Evolutionary conservation across 805 yeast genomes (phyloP).

Genomic region (Ogataea naganishii): DNA sequence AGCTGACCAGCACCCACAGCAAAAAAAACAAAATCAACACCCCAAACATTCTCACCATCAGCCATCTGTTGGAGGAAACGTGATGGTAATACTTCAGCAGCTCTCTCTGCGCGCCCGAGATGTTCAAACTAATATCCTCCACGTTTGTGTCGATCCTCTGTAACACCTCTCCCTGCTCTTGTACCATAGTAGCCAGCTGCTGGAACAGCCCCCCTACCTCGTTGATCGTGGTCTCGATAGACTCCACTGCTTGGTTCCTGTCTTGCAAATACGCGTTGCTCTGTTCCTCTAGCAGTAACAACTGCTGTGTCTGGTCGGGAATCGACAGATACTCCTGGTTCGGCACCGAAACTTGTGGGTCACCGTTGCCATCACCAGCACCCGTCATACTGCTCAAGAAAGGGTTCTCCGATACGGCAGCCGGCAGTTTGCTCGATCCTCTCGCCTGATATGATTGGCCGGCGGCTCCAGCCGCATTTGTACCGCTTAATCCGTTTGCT

Average conservation of each 20-base stretch:
- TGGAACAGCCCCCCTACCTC: constrained; percentile 93
- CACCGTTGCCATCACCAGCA: constrained; percentile 10
- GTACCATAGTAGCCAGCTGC: constrained; percentile 95
- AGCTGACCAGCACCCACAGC: constrained; percentile 73
- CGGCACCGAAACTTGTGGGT: constrained; percentile 15
- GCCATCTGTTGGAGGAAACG: constrained; percentile 86
- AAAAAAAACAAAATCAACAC: constrained; percentile 69
- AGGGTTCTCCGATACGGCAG: constrained; percentile 26
- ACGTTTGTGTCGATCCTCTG: constrained; percentile 94
- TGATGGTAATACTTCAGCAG: constrained; percentile 81
- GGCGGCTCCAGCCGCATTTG: neutral
- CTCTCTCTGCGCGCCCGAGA: constrained; percentile 91
- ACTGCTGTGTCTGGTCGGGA: constrained; percentile 80
- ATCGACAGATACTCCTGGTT: constrained; percentile 51
- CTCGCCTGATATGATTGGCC: constrained; percentile 20
- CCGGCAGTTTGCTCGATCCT: constrained; percentile 6
- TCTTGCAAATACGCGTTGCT: constrained; percentile 68
- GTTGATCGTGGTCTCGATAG: constrained; percentile 93
- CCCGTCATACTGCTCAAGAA: constrained; percentile 20
- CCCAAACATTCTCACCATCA: constrained; percentile 83
- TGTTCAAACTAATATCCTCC: constrained; percentile 84
- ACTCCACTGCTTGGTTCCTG: constrained; percentile 85
- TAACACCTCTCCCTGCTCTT: constrained; percentile 93
- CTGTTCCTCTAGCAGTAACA: constrained; percentile 80
- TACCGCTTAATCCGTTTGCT: constrained; percentile 3